Evolutionary conservation across 2,329 filamentous ascomycete species (phyloP).

Genomic region (Cordyceps cicadae): DNA sequence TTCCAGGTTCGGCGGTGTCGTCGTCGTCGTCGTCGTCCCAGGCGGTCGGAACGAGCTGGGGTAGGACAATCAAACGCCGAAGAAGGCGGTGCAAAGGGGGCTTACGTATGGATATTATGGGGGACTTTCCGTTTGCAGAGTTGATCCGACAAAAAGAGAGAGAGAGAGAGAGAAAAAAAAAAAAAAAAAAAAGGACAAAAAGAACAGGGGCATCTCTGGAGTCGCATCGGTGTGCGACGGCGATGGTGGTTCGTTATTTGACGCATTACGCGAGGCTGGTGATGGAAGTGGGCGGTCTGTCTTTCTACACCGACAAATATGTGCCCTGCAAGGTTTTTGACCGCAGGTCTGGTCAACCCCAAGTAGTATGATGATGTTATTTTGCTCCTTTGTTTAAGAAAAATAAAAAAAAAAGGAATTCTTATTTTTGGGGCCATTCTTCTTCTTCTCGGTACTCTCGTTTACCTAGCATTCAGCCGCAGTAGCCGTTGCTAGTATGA

Average conservation of each 20-base stretch:
- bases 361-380: neutral
- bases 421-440: neutral
- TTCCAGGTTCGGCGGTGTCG: neutral
- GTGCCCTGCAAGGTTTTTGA: neutral
- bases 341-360: neutral
- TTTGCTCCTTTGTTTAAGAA: neutral
- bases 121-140: no score
- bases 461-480: neutral
- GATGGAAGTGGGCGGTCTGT: neutral
- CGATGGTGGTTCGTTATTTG: neutral
- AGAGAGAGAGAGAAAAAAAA: neutral
- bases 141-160: no score
- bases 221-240: neutral
- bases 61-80: neutral
- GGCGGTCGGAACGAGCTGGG: slow-evolving; percentile 4
- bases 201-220: neutral
- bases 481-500: no score
- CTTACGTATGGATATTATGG: no score
- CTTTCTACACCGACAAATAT: neutral
- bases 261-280: neutral
- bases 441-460: neutral
- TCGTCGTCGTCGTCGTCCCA: neutral
- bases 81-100: neutral
- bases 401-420: neutral
- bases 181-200: neutral